Conservation (phyloP, 2,329 filamentous ascomycete genomes). For the Cryphonectria carpinicola region DNA sequence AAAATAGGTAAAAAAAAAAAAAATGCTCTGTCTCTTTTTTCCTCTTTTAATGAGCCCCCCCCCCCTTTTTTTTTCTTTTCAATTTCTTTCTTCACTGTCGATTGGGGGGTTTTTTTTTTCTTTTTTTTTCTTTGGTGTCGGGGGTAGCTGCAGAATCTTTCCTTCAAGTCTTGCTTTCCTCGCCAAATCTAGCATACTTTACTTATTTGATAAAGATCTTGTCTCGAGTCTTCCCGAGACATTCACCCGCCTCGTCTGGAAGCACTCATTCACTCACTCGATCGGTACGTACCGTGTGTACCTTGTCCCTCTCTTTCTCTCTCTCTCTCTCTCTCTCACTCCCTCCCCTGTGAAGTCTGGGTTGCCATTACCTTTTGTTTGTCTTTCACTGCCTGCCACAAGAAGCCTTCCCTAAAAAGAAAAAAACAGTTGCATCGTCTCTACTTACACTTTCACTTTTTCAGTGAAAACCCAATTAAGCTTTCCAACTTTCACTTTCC, state of each 20-base stretch:
- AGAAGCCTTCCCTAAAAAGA: not conserved
- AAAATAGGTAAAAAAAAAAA: not conserved
- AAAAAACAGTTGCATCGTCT: not conserved
- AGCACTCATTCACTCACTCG: not conserved
- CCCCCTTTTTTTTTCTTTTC: too few species aligned
- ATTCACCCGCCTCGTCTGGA: constrained; percentile 10
- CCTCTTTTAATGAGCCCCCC: not conserved
- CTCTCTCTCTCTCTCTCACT: not conserved
- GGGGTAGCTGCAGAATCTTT: constrained; percentile 5
- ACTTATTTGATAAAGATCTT: constrained; percentile 5
- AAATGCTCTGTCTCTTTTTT: not conserved
- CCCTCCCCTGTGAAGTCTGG: not conserved
- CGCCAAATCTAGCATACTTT: constrained; percentile 20
- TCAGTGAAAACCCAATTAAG: not conserved
- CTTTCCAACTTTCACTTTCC: not conserved
- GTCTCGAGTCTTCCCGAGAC: constrained; percentile 28
- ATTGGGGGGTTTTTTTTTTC: not conserved
- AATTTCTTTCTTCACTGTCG: not conserved
- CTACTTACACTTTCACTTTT: not conserved
- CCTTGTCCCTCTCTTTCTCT: too few species aligned
- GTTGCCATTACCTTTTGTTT: not conserved
- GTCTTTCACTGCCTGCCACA: constrained; percentile 1
- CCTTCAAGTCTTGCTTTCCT: not conserved
- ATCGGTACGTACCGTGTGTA: too few species aligned
- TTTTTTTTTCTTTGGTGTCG: not conserved